phyloP scores from a whole-genome alignment of 352 stramenopile species.

The Pythium chondricola region DNA sequence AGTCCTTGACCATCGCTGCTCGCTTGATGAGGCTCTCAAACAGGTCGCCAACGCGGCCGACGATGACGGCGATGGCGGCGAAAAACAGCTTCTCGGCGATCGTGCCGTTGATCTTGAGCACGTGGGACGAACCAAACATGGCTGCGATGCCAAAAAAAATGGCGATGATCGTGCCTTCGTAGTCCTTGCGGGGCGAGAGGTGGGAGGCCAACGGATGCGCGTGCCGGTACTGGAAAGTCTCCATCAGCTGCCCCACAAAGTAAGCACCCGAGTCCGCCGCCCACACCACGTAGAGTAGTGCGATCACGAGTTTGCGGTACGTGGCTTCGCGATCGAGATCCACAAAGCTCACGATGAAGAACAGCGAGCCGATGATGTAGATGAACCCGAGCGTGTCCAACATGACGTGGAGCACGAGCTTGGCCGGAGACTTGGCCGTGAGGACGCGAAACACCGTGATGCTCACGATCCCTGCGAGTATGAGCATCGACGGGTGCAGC shows the following conservation, averaged over 20 bases:
- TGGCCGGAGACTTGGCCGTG: constrained; percentile 17
- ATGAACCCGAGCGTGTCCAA: constrained; percentile 48
- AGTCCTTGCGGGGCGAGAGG: constrained; percentile 93
- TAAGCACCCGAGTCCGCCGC: constrained; percentile 92
- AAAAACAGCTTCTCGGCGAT: constrained; percentile 78
- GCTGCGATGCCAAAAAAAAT: constrained; percentile 73
- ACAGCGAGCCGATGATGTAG: constrained; percentile 58
- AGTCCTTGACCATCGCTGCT: constrained; percentile 93
- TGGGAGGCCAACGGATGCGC: constrained; percentile 82
- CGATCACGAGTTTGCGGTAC: constrained; percentile 61
- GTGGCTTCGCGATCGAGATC: constrained; percentile 40
- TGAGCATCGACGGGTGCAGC: constrained; percentile 25
- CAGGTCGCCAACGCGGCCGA: constrained; percentile 95
- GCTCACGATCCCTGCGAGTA: constrained; percentile 30
- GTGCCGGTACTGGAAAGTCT: constrained; percentile 70
- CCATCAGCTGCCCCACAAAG: constrained; percentile 85
- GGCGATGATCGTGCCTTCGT: constrained; percentile 91
- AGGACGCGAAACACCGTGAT: constrained; percentile 45
- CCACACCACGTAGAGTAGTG: constrained; percentile 64
- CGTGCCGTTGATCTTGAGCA: constrained; percentile 68
- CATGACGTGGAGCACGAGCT: constrained; percentile 40
- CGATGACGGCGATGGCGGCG: constrained; percentile 85
- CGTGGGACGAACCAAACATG: constrained; percentile 63
- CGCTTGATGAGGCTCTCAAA: constrained; percentile 95
- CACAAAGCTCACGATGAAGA: constrained; percentile 50